These are phyloP conservation scores for Meira miltonrushii DNA, from an alignment of 1,284 basidiomycete genomes.

Conservation along the genomic window DNA sequence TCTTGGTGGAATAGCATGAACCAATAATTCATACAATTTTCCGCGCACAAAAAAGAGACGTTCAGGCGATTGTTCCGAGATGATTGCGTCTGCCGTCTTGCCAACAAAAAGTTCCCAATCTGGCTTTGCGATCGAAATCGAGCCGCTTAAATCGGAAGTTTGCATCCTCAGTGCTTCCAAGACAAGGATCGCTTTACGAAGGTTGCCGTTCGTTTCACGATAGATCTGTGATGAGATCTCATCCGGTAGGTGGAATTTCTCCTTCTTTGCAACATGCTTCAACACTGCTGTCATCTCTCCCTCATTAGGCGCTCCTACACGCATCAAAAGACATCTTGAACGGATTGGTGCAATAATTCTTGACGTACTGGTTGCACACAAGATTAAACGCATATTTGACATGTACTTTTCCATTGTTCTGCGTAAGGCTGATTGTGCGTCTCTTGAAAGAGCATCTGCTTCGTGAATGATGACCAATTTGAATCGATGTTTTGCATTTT, in stretches of 20 bases:
- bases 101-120: conserved; percentile 99
- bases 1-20: conserved; percentile 95
- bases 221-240: conserved; percentile 71
- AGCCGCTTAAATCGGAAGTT: conserved; percentile 56
- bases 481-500: conserved; percentile 90
- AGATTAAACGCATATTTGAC: conserved; percentile 91
- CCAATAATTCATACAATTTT: conserved; percentile 91
- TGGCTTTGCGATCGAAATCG: conserved; percentile 74
- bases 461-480: conserved; percentile 91
- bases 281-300: conserved; percentile 81
- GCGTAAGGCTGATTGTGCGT: conserved; percentile 92
- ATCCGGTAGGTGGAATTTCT: conserved; percentile 73
- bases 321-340: conserved; percentile 84
- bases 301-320: conserved; percentile 79
- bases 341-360: conserved; percentile 96
- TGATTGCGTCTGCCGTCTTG: conserved; percentile 85
- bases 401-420: conserved; percentile 99
- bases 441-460: conserved; percentile 86
- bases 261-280: conserved; percentile 70
- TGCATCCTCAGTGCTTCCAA: conserved; percentile 89
- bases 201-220: conserved; percentile 76
- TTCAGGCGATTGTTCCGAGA: conserved; percentile 87
- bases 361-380: conserved; percentile 95
- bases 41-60: conserved; percentile 83
- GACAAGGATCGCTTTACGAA: conserved; percentile 88